A percentile compares a stretch with the other conserved stretches of the same genome.
These are phyloP conservation scores for Apiospora aurea DNA, from an alignment of 2,329 filamentous ascomycete species.

Conservation along the genomic window DNA sequence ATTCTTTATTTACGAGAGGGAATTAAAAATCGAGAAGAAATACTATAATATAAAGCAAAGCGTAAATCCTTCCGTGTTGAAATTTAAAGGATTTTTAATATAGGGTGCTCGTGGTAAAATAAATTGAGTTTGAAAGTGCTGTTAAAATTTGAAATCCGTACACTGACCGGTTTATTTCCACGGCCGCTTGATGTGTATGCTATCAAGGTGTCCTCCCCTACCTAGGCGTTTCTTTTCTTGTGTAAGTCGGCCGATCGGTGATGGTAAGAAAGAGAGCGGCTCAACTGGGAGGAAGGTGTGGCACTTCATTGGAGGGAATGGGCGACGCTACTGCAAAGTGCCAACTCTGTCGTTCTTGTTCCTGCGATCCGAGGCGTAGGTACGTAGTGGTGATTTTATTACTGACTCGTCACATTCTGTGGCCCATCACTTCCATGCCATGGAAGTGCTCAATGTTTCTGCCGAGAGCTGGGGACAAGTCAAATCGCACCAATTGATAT, in stretches of 20 bases:
- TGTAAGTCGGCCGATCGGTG: not conserved
- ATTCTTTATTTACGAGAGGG: too few species aligned
- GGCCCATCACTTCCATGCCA: not conserved
- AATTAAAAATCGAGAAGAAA: too few species aligned
- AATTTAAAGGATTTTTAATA: too few species aligned
- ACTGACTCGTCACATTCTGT: constrained; percentile 6
- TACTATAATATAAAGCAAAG: too few species aligned
- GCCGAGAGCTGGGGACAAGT: not conserved
- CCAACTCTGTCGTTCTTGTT: not conserved
- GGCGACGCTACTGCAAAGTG: not conserved
- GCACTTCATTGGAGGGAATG: constrained; percentile 5
- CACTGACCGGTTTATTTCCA: too few species aligned
- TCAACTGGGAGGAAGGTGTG: not conserved
- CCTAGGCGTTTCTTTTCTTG: not conserved
- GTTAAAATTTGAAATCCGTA: too few species aligned
- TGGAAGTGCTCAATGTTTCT: not conserved
- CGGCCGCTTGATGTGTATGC: too few species aligned
- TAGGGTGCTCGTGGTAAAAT: too few species aligned
- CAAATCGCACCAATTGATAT: not conserved
- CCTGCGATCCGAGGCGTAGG: not conserved
- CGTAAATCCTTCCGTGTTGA: too few species aligned
- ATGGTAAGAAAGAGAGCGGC: not conserved
- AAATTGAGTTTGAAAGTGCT: too few species aligned
- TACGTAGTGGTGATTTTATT: not conserved
- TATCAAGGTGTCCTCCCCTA: not conserved